These are phyloP conservation scores for Dissophora ornata DNA, from an alignment of 192 early-diverging fungal species.

Conservation along the genomic window DNA sequence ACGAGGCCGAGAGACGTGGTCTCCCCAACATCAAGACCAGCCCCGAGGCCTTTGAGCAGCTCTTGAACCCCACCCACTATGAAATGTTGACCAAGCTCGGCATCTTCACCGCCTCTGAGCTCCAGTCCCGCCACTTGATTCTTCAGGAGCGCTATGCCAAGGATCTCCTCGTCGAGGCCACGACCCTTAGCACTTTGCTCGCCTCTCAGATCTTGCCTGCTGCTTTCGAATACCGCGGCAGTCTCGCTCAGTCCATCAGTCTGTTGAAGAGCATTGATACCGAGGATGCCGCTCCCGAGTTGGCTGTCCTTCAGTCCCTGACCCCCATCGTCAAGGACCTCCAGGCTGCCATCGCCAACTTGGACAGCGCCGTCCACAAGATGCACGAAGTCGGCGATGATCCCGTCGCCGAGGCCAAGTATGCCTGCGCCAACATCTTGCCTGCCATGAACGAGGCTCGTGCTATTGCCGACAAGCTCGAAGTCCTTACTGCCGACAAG, in stretches of 20 bases:
- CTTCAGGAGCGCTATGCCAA: conserved; percentile 97
- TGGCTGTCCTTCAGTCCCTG: conserved; percentile 71
- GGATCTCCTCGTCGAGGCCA: conserved; percentile 94
- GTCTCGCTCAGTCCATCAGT: conserved; percentile 82
- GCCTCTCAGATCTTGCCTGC: conserved; percentile 89
- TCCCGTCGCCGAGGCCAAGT: conserved; percentile 70
- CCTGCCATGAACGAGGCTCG: conserved; percentile 81
- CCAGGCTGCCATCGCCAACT: conserved; percentile 65
- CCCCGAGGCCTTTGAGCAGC: conserved; percentile 89
- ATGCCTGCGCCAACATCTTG: conserved; percentile 68
- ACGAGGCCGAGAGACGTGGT: conserved; percentile 93
- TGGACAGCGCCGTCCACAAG: conserved; percentile 66
- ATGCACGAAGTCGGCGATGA: conserved; percentile 67
- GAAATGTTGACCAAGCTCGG: conserved; percentile 83
- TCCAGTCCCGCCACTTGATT: conserved; percentile 95
- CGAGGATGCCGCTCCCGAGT: conserved; percentile 69
- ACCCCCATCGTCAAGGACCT: conserved; percentile 70
- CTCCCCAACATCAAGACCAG: conserved; percentile 95
- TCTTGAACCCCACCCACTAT: conserved; percentile 78
- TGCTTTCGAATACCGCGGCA: conserved; percentile 88
- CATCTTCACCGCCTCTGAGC: conserved; percentile 89
- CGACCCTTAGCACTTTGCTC: conserved; percentile 86
- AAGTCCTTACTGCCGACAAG: conserved; percentile 89
- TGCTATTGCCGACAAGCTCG: conserved; percentile 79
- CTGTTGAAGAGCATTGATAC: conserved; percentile 71